Percentiles rank a stretch among this genome's conserved stretches.
phyloP scores from a whole-genome alignment of 371 early-diverging fungal genomes.

The Mortierella sp. region DNA sequence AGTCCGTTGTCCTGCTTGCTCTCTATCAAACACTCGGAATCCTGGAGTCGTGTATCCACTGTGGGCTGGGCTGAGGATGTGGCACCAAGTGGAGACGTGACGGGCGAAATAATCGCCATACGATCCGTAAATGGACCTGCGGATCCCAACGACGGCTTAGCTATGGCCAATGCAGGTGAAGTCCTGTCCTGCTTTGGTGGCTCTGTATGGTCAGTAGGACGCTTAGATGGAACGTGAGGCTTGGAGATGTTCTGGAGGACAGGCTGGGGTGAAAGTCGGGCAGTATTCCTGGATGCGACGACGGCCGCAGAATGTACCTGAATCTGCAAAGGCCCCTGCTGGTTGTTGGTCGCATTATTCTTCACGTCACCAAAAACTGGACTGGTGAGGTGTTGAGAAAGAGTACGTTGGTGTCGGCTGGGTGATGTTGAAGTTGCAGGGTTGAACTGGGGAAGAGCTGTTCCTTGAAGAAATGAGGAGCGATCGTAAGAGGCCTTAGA shows the following conservation, averaged over 20 bases:
- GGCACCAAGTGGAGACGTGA: background rate
- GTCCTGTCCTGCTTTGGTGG: background rate
- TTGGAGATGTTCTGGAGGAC: background rate
- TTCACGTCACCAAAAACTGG: background rate
- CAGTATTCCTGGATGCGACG: background rate
- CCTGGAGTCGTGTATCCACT: background rate
- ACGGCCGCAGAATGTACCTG: constrained; percentile 17
- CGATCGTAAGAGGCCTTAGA: constrained; percentile 31
- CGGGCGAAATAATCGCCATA: constrained; percentile 1
- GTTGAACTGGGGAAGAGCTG: constrained; percentile 31
- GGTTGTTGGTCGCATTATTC: background rate
- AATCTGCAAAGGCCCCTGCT: constrained; percentile 21
- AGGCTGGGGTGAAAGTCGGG: constrained; percentile 7
- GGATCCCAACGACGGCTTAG: background rate
- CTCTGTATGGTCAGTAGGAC: background rate
- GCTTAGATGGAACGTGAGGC: background rate
- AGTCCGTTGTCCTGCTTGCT: background rate
- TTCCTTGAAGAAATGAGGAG: constrained; percentile 16
- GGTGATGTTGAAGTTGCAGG: constrained; percentile 12
- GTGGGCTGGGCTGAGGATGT: background rate
- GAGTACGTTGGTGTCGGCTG: constrained; percentile 7
- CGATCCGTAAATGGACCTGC: background rate
- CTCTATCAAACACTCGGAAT: too few relatives aligned
- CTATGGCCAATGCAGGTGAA: constrained; percentile 22
- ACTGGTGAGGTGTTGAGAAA: constrained; percentile 22